Percentiles rank a stretch among this genome's conserved stretches.
phyloP scores from a whole-genome alignment of 2,329 filamentous ascomycete species.

The Didymella pinodella region DNA sequence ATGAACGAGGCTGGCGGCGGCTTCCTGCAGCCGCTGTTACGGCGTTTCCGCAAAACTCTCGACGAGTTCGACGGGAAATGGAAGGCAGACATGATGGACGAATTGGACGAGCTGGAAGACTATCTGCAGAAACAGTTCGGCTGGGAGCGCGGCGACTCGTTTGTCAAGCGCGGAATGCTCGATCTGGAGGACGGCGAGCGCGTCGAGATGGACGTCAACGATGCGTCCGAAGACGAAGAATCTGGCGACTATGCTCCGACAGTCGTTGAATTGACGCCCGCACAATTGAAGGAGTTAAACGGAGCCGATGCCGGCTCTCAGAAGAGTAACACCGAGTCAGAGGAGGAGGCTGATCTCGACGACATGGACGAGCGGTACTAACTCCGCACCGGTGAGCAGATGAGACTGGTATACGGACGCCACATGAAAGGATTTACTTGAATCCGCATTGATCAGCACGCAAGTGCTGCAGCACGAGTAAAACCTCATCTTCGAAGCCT shows the following conservation, averaged over 20 bases:
- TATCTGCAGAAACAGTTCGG: constrained; percentile 63
- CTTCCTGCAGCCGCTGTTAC: constrained; percentile 62
- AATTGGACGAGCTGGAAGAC: constrained; percentile 63
- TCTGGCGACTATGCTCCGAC: constrained; percentile 70
- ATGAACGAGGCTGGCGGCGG: constrained; percentile 61
- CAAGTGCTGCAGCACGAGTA: neutral
- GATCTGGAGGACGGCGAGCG: constrained; percentile 70
- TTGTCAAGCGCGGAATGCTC: constrained; percentile 65
- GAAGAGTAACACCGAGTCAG: constrained; percentile 35
- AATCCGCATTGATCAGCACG: neutral
- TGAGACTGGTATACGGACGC: neutral
- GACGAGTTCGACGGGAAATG: constrained; percentile 56
- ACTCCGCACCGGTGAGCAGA: constrained; percentile 15
- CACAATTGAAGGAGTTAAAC: constrained; percentile 52
- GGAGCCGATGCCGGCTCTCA: constrained; percentile 34
- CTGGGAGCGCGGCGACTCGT: constrained; percentile 65
- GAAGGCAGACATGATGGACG: constrained; percentile 58
- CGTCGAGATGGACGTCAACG: constrained; percentile 65
- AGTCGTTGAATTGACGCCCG: constrained; percentile 62
- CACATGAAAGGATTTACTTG: neutral
- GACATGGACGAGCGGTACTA: constrained; percentile 52
- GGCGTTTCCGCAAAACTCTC: constrained; percentile 60
- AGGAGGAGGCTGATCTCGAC: constrained; percentile 50
- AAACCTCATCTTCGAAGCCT: neutral
- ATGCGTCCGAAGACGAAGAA: constrained; percentile 67